Percentiles rank a stretch among this genome's conserved stretches.
These are phyloP conservation scores for Solanum lignicaule DNA, from an alignment of 257 asterid species.

Conservation along the genomic window DNA sequence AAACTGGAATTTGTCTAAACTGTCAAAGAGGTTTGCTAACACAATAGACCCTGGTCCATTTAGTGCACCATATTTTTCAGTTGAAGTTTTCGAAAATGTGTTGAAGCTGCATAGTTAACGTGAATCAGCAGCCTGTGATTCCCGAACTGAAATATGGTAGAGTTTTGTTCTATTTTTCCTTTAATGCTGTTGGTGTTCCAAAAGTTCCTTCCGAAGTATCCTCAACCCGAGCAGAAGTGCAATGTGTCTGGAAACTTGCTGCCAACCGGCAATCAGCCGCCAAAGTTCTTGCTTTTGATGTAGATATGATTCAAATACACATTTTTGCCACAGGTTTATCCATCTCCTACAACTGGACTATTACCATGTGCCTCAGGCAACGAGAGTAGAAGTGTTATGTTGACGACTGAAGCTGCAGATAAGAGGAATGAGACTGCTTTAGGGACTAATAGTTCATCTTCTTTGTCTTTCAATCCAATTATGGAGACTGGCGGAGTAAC, in stretches of 20 bases:
- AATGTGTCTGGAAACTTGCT: background rate
- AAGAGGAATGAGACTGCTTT: conserved; percentile 36
- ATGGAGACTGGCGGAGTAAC: conserved; percentile 43
- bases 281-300: background rate
- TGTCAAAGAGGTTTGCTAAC: background rate
- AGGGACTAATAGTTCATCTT: conserved; percentile 35
- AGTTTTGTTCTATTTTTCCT: background rate
- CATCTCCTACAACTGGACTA: conserved; percentile 78
- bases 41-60: background rate
- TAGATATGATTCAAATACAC: background rate
- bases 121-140: background rate
- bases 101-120: background rate
- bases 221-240: background rate
- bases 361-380: conserved; percentile 22
- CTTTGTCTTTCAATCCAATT: conserved; percentile 48
- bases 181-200: background rate
- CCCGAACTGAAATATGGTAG: background rate
- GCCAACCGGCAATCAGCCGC: background rate
- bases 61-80: background rate
- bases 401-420: conserved; percentile 19
- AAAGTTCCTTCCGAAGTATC: background rate
- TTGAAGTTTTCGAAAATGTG: background rate
- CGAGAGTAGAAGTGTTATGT: conserved; percentile 17
- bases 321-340: conserved; percentile 17
- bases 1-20: background rate